Base-by-base conservation (phyloP, 1,139 yeast species). In the Protomyces arabidopsidicola region DNA sequence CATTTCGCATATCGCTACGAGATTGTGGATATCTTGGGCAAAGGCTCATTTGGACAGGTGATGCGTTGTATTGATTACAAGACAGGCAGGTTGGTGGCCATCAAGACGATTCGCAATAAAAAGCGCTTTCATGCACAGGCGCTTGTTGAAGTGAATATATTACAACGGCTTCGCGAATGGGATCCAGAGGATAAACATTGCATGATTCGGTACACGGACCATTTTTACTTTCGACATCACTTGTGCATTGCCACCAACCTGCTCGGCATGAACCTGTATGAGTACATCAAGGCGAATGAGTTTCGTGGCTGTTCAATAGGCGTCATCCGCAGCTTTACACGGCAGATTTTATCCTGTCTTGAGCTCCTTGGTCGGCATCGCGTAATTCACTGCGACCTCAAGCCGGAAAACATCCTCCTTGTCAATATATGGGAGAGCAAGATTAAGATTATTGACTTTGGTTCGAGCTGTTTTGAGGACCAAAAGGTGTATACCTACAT, bases 381-480 rank as follows among this genome's bases (percentile, higher is more conserved):
- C 20, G 81, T 89, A 14, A 84, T 89, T 39, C 96, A 89, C 72
- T 89, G 96, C 70, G 96, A 89, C 73, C 78, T 93, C 73, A 95
- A 95, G 73, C 99, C 99, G 0, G 99, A 95, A 71, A 95, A 95
- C 74, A 89, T 95, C 53, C 76, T 93, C 63, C 78, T 95, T 45
- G 83, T 87, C 62, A 84, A 87, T 63, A 86, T 93, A 0, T 96
- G 89, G 73, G 83, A 85, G 67, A 95, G 97, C 3, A 89, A 86
- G 64, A 84, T 95, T 65, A 93, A 91, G 73, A 88, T 95, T 53
- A 90, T 95, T 71, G 99, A 95, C 76, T 95, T 95, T 77, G 99
- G 99, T 0, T 85, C 95, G 8, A 96, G 98, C 0, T 93, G 98
- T 74, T 91, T 88, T 71, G 95, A 93, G 66, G 78, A 89, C 60